phyloP scores from a whole-genome alignment of 306 rosid species.

The Canavalia ensiformis region DNA sequence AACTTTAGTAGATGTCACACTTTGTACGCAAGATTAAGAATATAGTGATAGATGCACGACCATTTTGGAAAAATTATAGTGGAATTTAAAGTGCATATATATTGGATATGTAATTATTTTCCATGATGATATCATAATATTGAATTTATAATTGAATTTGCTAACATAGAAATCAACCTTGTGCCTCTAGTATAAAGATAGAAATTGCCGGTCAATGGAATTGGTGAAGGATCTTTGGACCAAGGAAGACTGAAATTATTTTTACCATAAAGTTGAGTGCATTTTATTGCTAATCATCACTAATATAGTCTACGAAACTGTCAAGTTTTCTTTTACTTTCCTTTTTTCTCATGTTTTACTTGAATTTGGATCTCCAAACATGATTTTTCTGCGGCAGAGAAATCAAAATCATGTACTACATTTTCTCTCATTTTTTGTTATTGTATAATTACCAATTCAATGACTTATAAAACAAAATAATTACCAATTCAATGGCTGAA shows the following conservation, averaged over 20 bases:
- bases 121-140: constrained; percentile 44
- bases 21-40: constrained; percentile 23
- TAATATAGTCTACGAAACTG: neutral
- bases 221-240: constrained; percentile 45
- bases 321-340: constrained; percentile 19
- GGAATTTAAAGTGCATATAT: constrained; percentile 36
- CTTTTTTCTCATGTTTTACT: too few species aligned
- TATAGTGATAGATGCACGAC: neutral
- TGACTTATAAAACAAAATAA: too few species aligned
- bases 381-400: too few species aligned
- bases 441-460: too few species aligned
- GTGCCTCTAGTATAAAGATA: constrained; percentile 2
- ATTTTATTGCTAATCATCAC: constrained; percentile 37
- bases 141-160: constrained; percentile 20
- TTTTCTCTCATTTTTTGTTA: too few species aligned
- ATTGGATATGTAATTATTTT: constrained; percentile 33
- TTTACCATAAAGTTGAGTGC: constrained; percentile 25
- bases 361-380: too few species aligned
- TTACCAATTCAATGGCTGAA: too few species aligned
- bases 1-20: constrained; percentile 9
- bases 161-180: constrained; percentile 9
- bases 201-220: constrained; percentile 43
- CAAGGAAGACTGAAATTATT: constrained; percentile 21
- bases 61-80: constrained; percentile 6
- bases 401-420: too few species aligned